phyloP scores from a whole-genome alignment of 2,329 filamentous ascomycete genomes.

The Fusarium piperis region DNA sequence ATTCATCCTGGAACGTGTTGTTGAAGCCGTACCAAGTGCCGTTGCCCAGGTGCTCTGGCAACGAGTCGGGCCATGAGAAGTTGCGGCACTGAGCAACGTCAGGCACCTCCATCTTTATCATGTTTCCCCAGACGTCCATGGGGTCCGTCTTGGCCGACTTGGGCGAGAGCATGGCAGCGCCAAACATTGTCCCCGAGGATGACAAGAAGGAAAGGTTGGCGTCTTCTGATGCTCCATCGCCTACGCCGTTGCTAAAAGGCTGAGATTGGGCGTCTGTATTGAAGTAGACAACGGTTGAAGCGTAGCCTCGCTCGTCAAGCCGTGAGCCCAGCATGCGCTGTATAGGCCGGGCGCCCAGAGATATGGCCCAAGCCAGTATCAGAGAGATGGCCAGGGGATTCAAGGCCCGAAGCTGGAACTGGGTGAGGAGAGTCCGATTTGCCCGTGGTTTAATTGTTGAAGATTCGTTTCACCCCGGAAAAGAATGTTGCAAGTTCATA shows the following conservation, averaged over 20 bases:
- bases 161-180: not conserved
- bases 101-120: not conserved
- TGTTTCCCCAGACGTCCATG: conserved; percentile 16
- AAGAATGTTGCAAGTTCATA: not conserved
- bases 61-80: not conserved
- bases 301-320: not conserved
- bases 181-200: conserved; percentile 1
- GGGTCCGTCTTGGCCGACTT: not conserved
- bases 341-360: not conserved
- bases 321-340: not conserved
- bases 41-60: not conserved
- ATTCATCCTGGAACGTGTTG: not conserved
- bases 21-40: conserved; percentile 14
- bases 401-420: not conserved
- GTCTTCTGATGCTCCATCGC: not conserved
- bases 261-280: not conserved
- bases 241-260: not conserved
- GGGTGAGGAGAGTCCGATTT: not conserved
- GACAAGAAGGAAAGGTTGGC: not conserved
- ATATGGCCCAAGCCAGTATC: not conserved
- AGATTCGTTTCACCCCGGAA: not conserved
- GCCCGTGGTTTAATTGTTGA: too few relatives aligned
- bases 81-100: not conserved
- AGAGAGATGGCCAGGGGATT: not conserved
- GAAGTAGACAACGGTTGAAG: not conserved